Conservation (phyloP, 2,329 filamentous ascomycete genomes). For the Ramularia endophylla region DNA sequence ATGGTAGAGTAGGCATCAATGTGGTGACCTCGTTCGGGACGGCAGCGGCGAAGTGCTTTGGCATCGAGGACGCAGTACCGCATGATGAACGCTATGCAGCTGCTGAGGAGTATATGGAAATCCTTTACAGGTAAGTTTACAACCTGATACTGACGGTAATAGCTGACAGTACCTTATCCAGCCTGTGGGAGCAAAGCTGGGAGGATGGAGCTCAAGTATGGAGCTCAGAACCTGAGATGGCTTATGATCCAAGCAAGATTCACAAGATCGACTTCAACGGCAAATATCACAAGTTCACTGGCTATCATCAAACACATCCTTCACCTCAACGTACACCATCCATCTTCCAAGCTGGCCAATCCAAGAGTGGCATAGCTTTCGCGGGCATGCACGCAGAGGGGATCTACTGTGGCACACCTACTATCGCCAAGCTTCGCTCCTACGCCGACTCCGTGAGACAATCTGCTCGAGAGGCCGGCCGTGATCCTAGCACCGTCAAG, state of each 20-base stretch:
- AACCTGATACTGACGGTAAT: too few species aligned
- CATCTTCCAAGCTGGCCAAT: constrained; percentile 52
- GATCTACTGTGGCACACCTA: constrained; percentile 44
- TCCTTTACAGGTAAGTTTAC: constrained; percentile 60
- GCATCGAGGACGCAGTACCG: constrained; percentile 51
- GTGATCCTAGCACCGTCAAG: constrained; percentile 57
- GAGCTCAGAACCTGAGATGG: constrained; percentile 50
- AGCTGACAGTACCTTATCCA: too few species aligned
- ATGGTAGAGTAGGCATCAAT: constrained; percentile 59
- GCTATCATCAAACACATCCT: constrained; percentile 40
- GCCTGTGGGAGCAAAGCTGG: constrained; percentile 49
- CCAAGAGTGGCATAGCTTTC: constrained; percentile 51
- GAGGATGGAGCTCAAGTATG: constrained; percentile 51
- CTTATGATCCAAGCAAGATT: constrained; percentile 54
- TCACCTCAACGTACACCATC: constrained; percentile 37
- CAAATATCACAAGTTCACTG: constrained; percentile 46
- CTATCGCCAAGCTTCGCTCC: too few species aligned
- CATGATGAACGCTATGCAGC: constrained; percentile 58
- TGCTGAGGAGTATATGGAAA: constrained; percentile 56
- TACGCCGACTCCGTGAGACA: constrained; percentile 47
- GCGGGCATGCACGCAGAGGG: constrained; percentile 55
- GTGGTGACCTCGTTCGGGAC: constrained; percentile 62
- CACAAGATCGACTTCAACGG: constrained; percentile 56
- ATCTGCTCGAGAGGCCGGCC: constrained; percentile 36
- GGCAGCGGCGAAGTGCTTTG: constrained; percentile 57